Evolutionary conservation across 2,329 filamentous ascomycete species (phyloP).

Genomic region (Cercospora brassicicola): DNA sequence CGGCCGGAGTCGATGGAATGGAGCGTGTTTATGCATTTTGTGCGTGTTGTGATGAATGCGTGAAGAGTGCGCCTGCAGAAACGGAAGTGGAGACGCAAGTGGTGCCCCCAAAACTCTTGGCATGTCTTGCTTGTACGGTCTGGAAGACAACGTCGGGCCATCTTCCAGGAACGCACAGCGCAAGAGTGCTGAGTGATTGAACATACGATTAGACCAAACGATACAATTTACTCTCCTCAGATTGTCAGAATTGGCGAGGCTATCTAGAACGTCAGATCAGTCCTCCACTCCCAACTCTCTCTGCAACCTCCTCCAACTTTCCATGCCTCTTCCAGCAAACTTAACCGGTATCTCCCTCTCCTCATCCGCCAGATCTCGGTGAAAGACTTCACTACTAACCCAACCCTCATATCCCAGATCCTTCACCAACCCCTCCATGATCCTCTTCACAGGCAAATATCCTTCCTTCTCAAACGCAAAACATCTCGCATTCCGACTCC

Average conservation of each 20-base stretch:
- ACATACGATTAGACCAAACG: background rate
- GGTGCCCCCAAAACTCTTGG: background rate
- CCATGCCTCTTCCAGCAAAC: constrained; percentile 8
- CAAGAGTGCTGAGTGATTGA: background rate
- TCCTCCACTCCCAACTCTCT: constrained; percentile 4
- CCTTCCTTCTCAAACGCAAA: constrained; percentile 62
- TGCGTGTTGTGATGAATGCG: background rate
- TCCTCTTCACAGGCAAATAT: constrained; percentile 65
- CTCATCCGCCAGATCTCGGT: constrained; percentile 39
- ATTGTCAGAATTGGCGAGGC: background rate
- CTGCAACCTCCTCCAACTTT: constrained; percentile 15
- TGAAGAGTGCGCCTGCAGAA: background rate
- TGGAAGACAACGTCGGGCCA: too few species aligned
- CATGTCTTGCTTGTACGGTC: background rate
- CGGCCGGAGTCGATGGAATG: background rate
- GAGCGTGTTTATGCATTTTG: background rate
- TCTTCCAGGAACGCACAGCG: background rate
- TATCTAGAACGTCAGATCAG: background rate
- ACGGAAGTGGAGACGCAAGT: background rate
- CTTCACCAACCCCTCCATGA: constrained; percentile 61
- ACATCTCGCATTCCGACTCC: constrained; percentile 73
- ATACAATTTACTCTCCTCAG: background rate
- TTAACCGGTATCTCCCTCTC: constrained; percentile 8
- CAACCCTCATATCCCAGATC: constrained; percentile 66
- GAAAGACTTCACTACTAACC: constrained; percentile 70